Base-by-base conservation (phyloP, 148 eudicot species). In the Beta vulgaris region DNA sequence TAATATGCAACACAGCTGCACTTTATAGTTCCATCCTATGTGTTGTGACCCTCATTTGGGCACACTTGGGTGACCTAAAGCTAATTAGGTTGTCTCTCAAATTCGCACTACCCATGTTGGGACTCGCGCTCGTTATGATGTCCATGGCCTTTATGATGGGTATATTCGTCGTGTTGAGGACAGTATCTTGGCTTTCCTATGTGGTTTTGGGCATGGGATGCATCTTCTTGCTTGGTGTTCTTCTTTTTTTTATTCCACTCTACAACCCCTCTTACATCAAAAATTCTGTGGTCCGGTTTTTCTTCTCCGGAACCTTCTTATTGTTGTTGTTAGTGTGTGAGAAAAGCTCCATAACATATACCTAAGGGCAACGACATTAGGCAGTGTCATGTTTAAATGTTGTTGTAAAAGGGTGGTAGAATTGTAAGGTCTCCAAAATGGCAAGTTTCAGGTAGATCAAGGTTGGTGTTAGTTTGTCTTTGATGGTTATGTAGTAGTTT, bases 131-230 rank as follows among this genome's bases (percentile, higher is more conserved):
- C 1, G 36, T 71, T 1, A 78, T 78, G 82, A 84, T 86, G 88
- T 77, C 86, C 0, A 13, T 82, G 48, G 78, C 86, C 21, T 88
- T 88, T 75, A 71, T 84, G 79, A 83, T 82, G 11, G 86, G 82
- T n/a, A 66, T 81, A 29, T 82, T 77, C 63, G 44, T 86, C 0
- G 83, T 80, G 14, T 82, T 86, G 37, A 76, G 80, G 78, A 69
- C 69, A 23, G 73, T 78, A 18, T 2, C 44, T 28, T 84, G 88
- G 91, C 84, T 88, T 23, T 80, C 84, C 18, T 64, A 51, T 32
- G 59, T 67, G 8, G 58, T 83, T 7, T 54, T 80, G 73, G 42
- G 73, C 21, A 68, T 78, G 73, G 86, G 91, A 32, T 59, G 49
- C n/a, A 21, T 49, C 51, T 78, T 77, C 39, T 49, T 80, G 23